Conservation (phyloP, 176 grass and related monocot genomes). For the Cenchrus americanus region DNA sequence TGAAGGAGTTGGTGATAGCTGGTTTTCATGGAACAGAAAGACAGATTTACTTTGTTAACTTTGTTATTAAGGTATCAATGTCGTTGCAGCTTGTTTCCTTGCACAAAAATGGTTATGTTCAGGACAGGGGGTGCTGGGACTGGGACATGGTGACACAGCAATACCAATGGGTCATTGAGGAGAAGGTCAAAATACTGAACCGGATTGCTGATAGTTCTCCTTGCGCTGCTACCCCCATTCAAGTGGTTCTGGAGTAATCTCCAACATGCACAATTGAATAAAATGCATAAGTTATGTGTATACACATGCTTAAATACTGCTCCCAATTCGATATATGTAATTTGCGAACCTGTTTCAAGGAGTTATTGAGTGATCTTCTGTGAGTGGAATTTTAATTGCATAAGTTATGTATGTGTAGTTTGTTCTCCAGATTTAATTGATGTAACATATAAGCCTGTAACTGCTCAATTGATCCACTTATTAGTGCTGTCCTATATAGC, state of each 20-base stretch:
- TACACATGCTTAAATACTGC: neutral
- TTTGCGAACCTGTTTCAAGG: neutral
- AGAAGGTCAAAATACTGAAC: slow-evolving; percentile 8
- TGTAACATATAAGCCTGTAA: neutral
- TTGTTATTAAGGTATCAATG: neutral
- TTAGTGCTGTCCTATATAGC: neutral
- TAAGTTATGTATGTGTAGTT: neutral
- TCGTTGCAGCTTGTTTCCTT: neutral
- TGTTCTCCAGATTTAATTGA: neutral
- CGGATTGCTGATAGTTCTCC: neutral
- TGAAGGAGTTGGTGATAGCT: slow-evolving; percentile 21
- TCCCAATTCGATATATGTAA: neutral
- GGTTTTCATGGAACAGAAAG: slow-evolving; percentile 21
- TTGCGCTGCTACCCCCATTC: neutral
- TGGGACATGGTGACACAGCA: neutral
- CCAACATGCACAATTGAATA: neutral
- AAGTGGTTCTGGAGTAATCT: neutral
- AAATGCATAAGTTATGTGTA: neutral
- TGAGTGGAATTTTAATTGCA: neutral
- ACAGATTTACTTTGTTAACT: slow-evolving; percentile 34
- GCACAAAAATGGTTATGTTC: slow-evolving; percentile 19
- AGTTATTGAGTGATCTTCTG: neutral
- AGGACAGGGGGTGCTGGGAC: neutral
- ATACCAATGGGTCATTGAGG: slow-evolving; percentile 5
- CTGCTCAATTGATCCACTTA: neutral